These are phyloP conservation scores for Tulasnella sp. DNA, from an alignment of 768 basidiomycete genomes.

Conservation along the genomic window DNA sequence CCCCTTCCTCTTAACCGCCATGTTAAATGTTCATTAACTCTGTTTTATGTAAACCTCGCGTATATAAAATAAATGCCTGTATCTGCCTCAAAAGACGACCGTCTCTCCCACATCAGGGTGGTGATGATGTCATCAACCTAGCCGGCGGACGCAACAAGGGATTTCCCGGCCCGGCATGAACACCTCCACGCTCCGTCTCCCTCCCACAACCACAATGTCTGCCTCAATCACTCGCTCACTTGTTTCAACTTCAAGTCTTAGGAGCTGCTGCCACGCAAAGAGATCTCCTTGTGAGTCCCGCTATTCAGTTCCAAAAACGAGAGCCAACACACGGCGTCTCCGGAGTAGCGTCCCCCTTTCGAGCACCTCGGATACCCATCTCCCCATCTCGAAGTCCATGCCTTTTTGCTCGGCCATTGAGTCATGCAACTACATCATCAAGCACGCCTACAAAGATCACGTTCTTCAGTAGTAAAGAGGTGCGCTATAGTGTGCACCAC, in stretches of 20 bases:
- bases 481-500: not conserved
- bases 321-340: not conserved
- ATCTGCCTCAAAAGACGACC: not conserved
- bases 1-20: not conserved
- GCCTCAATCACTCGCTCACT: not conserved
- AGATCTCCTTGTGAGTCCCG: not conserved
- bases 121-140: not conserved
- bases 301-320: not conserved
- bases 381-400: not conserved
- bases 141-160: not conserved
- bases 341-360: not conserved
- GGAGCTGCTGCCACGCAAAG: not conserved
- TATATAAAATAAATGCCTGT: not conserved
- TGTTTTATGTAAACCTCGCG: not conserved
- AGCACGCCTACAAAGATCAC: not conserved
- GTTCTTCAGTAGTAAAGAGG: conserved; percentile 10
- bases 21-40: not conserved
- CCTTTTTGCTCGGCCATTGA: too few relatives aligned
- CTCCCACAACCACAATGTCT: not conserved
- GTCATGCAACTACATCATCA: not conserved
- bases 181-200: not conserved
- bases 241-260: not conserved
- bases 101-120: not conserved
- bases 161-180: not conserved
- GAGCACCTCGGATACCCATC: not conserved